Evolutionary conservation across 805 yeast genomes (phyloP), one percentile per base, ranked within the genome.

Genomic region (Maudiozyma saulgeensis): DNA sequence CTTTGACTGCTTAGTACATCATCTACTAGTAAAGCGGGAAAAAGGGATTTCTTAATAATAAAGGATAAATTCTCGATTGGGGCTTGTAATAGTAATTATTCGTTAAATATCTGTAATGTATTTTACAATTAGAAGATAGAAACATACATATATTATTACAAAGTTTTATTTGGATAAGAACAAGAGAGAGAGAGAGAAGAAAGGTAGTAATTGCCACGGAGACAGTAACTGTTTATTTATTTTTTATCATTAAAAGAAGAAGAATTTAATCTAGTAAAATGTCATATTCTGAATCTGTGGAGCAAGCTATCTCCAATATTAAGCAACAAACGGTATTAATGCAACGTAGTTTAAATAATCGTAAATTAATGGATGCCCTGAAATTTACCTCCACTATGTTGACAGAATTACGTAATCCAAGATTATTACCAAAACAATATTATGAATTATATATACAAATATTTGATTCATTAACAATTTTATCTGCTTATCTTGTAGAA

Each of bases 391-490:
- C 95, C 32, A 79, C 82, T 28, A 80, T 89, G 70, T 72, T 93
- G 48, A 80, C 82, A 34, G 97, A 90, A 67, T 70, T 91, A 47
- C 74, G 97, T 48, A 84, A 91, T 3, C 79, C 83, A 45, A 53
- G 74, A 44, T 71, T 88, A 51, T 75, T 87, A 2, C 97, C 99
- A 0, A 89, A 89, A 63, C 90, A 87, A 65, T 93, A 48, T 35
- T 93, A 93, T 65, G 98, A 90, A 66, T 69, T 93, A 42, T 93
- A 91, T 69, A 84, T 86, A 54, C 73, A 84, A 44, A 82, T 85
- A 2, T 90, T 82, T 59, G 98, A 93, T 67, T 84, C 95, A 0
- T 70, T 93, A 62, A 83, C 84, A 37, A 68, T 76, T 40, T 71
- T 93, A 37, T 77, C 89, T 0, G 68, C 71, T 6, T 85, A 81